A percentile compares a stretch with the other conserved stretches of the same genome.
phyloP scores from a whole-genome alignment of 129 eudicot genomes.

The Chrysanthemum lavandulifolium region DNA sequence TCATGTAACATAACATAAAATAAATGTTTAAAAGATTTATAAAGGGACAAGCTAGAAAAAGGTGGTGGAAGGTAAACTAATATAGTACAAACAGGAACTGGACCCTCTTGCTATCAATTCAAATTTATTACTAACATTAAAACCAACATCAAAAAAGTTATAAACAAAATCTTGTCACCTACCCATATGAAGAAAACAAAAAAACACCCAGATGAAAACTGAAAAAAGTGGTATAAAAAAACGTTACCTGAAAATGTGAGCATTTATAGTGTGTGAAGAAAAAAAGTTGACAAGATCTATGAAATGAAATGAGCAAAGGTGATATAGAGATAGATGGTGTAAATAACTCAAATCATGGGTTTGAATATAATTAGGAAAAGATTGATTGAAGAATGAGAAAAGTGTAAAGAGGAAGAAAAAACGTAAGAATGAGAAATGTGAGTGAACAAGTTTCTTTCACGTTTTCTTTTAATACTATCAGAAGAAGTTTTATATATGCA shows the following conservation, averaged over 20 bases:
- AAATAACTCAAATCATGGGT: too few species aligned
- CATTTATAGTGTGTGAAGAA: slow-evolving; percentile 8
- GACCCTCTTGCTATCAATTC: slow-evolving; percentile 20
- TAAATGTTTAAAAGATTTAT: not conserved
- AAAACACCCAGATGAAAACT: slow-evolving; percentile 6
- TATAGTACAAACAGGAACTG: slow-evolving; percentile 20
- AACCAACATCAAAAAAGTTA: slow-evolving; percentile 2
- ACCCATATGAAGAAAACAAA: slow-evolving; percentile 2
- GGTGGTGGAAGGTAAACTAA: slow-evolving; percentile 9
- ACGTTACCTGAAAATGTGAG: slow-evolving; percentile 20
- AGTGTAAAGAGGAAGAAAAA: too few species aligned
- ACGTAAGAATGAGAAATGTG: too few species aligned
- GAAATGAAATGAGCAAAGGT: too few species aligned
- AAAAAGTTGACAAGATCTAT: not conserved
- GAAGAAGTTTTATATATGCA: too few species aligned
- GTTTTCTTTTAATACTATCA: too few species aligned
- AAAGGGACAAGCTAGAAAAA: slow-evolving; percentile 5
- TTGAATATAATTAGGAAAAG: too few species aligned
- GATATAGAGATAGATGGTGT: too few species aligned
- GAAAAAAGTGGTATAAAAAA: not conserved
- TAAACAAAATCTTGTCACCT: not conserved
- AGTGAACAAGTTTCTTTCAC: too few species aligned
- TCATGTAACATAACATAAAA: not conserved
- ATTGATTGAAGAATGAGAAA: too few species aligned
- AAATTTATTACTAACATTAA: not conserved